Percentiles rank a stretch among this genome's conserved stretches.
These are phyloP conservation scores for Dendryphion nanum DNA, from an alignment of 2,329 filamentous ascomycete genomes.

Conservation along the genomic window DNA sequence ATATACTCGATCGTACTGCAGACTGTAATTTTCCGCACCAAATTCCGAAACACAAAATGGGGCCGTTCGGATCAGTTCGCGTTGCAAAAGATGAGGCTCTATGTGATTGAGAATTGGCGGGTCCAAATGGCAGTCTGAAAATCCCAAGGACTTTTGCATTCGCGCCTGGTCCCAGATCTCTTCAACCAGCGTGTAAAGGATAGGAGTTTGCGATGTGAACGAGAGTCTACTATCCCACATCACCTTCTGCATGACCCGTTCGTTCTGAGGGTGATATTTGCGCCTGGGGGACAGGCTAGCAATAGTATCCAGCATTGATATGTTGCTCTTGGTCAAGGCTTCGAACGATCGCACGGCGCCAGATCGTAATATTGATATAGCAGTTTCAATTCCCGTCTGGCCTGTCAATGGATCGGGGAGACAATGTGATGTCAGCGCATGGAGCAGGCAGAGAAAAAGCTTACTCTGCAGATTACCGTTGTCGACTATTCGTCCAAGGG, in stretches of 20 bases:
- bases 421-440: constrained; percentile 55
- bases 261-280: constrained; percentile 46
- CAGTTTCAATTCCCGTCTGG: constrained; percentile 56
- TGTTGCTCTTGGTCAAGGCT: constrained; percentile 24
- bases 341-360: constrained; percentile 52
- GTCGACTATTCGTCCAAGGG: constrained; percentile 52
- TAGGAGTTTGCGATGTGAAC: constrained; percentile 27
- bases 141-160: constrained; percentile 15
- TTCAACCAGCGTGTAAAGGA: constrained; percentile 19
- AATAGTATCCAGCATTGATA: constrained; percentile 22
- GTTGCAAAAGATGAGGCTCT: constrained; percentile 17
- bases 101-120: constrained; percentile 4
- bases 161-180: constrained; percentile 23
- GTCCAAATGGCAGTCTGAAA: constrained; percentile 4
- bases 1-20: constrained; percentile 22
- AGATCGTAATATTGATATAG: constrained; percentile 49
- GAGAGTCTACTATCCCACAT: constrained; percentile 44
- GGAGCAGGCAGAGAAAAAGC: constrained; percentile 52
- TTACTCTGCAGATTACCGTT: constrained; percentile 54
- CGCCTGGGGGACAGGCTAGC: constrained; percentile 31
- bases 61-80: constrained; percentile 29
- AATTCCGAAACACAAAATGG: constrained; percentile 14
- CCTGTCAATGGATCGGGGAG: constrained; percentile 51
- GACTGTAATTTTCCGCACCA: background rate
- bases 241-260: constrained; percentile 43